A percentile compares a stretch with the other conserved stretches of the same genome.
Conservation (phyloP, 2,329 filamentous ascomycete genomes). For the Sclerotinia borealis region DNA sequence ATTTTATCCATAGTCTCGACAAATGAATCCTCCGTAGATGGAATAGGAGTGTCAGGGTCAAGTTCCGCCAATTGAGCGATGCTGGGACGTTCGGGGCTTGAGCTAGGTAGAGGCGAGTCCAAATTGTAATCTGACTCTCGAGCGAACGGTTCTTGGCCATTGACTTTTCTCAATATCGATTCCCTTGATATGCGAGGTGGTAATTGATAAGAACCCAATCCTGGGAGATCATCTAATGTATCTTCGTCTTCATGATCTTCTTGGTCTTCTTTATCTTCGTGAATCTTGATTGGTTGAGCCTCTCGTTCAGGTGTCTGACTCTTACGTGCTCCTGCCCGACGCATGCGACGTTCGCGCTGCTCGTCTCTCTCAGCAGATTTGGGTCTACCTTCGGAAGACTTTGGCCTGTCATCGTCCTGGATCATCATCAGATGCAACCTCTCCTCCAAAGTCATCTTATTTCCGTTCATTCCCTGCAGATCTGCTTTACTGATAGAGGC, state of each 20-base stretch:
- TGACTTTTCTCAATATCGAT: constrained; percentile 84
- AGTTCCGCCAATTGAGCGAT: constrained; percentile 41
- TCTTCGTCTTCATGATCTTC: constrained; percentile 49
- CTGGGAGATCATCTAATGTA: constrained; percentile 52
- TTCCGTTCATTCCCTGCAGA: constrained; percentile 66
- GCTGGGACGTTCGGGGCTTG: constrained; percentile 48
- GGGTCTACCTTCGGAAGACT: constrained; percentile 31
- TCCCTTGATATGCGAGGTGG: constrained; percentile 83
- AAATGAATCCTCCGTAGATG: constrained; percentile 70
- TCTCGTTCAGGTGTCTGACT: constrained; percentile 32
- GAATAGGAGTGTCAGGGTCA: constrained; percentile 86
- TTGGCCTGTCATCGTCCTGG: constrained; percentile 55
- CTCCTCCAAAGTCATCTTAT: constrained; percentile 79
- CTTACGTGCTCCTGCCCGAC: constrained; percentile 50
- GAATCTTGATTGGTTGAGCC: constrained; percentile 31
- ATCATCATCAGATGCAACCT: constrained; percentile 84
- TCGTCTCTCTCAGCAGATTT: constrained; percentile 29
- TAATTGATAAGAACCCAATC: constrained; percentile 55
- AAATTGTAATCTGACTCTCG: constrained; percentile 58
- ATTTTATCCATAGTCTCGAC: constrained; percentile 44
- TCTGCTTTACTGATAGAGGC: constrained; percentile 69
- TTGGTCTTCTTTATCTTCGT: constrained; percentile 51
- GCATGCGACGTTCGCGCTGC: constrained; percentile 63
- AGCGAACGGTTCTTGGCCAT: constrained; percentile 51
- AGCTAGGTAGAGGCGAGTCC: constrained; percentile 54